These are phyloP conservation scores for Chaetomiaceae sp. DNA, from an alignment of 2,329 filamentous ascomycete species.

Conservation along the genomic window DNA sequence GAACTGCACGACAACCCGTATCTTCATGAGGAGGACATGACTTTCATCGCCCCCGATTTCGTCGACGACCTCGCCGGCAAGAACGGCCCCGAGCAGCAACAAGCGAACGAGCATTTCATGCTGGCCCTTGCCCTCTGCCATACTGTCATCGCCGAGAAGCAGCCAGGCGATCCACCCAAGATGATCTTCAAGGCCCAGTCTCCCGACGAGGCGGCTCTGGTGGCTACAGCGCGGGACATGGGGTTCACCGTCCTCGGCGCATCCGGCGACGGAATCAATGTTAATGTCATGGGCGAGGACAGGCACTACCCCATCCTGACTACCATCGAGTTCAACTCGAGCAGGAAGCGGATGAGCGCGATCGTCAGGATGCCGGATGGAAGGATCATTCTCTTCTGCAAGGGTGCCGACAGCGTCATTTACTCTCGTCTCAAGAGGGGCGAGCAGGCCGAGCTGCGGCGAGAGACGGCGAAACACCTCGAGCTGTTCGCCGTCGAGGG, in stretches of 20 bases:
- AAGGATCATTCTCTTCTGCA: constrained; percentile 88
- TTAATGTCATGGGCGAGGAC: constrained; percentile 86
- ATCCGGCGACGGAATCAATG: constrained; percentile 71
- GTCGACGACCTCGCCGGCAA: constrained; percentile 76
- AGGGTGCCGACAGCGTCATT: constrained; percentile 95
- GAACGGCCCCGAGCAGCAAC: constrained; percentile 69
- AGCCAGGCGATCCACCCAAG: constrained; percentile 82
- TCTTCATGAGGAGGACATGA: constrained; percentile 81
- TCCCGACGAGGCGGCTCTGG: constrained; percentile 90
- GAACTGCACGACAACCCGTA: constrained; percentile 85
- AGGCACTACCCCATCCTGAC: constrained; percentile 83
- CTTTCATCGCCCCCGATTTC: constrained; percentile 88
- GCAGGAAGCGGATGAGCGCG: constrained; percentile 94
- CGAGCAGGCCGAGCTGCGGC: constrained; percentile 78
- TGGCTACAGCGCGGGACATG: constrained; percentile 89
- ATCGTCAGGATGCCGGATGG: constrained; percentile 93
- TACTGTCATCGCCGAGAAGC: constrained; percentile 86
- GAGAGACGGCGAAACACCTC: constrained; percentile 83
- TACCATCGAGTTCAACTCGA: constrained; percentile 96
- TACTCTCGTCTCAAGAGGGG: constrained; percentile 84
- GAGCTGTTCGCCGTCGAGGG: constrained; percentile 97
- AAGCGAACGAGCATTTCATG: constrained; percentile 87
- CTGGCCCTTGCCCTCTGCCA: constrained; percentile 92
- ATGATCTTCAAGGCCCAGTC: constrained; percentile 97
- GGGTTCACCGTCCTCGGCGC: constrained; percentile 88